Evolutionary conservation across 495 filamentous ascomycete species (phyloP).

Genomic region (Penicillium dipodomyicola): DNA sequence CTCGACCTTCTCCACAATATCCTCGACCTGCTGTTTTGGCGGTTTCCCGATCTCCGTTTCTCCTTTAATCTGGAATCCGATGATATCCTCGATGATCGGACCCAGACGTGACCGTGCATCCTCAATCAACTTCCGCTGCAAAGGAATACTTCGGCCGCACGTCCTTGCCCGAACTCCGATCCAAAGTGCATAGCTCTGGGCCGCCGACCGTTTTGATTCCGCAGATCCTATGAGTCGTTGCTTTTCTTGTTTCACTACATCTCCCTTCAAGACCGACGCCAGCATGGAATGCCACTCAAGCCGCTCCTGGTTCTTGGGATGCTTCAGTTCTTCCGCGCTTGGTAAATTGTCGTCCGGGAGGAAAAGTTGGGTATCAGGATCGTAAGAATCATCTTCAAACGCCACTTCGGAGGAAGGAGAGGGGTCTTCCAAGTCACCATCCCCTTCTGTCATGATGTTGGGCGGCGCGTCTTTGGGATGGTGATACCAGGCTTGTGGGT

Average conservation of each 20-base stretch:
- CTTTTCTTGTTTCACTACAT: conserved; percentile 97
- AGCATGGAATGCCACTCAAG: conserved; percentile 99
- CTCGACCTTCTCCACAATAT: conserved; percentile 84
- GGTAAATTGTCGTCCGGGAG: conserved; percentile 82
- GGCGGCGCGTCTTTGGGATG: conserved; percentile 72
- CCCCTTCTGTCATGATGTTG: conserved; percentile 60
- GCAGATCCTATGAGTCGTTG: conserved; percentile 82
- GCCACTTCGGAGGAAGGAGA: conserved; percentile 82
- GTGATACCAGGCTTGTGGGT: conserved; percentile 61
- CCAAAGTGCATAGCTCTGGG: conserved; percentile 83
- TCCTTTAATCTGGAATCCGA: conserved; percentile 89
- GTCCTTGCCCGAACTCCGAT: conserved; percentile 77
- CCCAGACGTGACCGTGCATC: conserved; percentile 70
- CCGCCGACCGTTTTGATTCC: conserved; percentile 69
- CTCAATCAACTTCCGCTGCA: conserved; percentile 80
- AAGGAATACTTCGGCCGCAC: conserved; percentile 76
- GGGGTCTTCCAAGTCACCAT: conserved; percentile 87
- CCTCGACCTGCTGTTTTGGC: conserved; percentile 80
- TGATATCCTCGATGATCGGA: conserved; percentile 75
- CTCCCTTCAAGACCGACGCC: conserved; percentile 89
- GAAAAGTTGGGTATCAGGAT: conserved; percentile 90
- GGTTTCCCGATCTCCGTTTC: conserved; percentile 88
- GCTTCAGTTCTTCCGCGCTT: conserved; percentile 81
- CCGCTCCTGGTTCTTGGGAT: conserved; percentile 83
- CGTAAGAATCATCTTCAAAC: conserved; percentile 79